A percentile compares a stretch with the other conserved stretches of the same genome.
phyloP scores from a whole-genome alignment of 2,329 filamentous ascomycete genomes.

The Didymella segeticola region DNA sequence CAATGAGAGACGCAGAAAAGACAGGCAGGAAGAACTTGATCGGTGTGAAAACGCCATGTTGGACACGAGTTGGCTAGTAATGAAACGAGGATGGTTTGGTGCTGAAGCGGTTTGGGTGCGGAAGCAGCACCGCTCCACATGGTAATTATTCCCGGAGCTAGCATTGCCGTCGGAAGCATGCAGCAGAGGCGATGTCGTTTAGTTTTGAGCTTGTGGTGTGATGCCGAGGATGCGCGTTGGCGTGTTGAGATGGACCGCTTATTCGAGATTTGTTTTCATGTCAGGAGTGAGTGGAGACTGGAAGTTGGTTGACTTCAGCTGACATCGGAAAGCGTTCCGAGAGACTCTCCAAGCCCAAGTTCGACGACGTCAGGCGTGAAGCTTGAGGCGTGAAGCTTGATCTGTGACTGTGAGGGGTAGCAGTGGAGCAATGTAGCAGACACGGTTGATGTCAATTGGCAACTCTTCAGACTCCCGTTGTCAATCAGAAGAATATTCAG shows the following conservation, averaged over 20 bases:
- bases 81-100: conserved; percentile 9
- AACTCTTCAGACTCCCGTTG: too few relatives aligned
- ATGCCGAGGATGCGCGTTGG: background rate
- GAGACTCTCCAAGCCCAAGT: too few relatives aligned
- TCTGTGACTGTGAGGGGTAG: too few relatives aligned
- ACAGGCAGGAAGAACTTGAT: background rate
- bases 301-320: too few relatives aligned
- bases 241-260: background rate
- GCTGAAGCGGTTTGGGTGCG: conserved; percentile 1
- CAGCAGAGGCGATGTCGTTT: background rate
- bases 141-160: conserved; percentile 7
- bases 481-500: background rate
- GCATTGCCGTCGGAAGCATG: conserved; percentile 12
- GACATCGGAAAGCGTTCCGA: too few relatives aligned
- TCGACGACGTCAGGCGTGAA: too few relatives aligned
- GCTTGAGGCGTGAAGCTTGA: too few relatives aligned
- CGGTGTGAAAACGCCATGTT: conserved; percentile 1
- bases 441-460: too few relatives aligned
- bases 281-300: too few relatives aligned
- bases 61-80: background rate
- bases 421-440: too few relatives aligned
- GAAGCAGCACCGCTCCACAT: conserved; percentile 1
- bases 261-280: too few relatives aligned
- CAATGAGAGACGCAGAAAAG: background rate
- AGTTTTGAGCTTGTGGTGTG: background rate